Percentiles rank a stretch among this genome's conserved stretches.
These are phyloP conservation scores for Suillus hirtellus DNA, from an alignment of 768 basidiomycete species.

Conservation along the genomic window DNA sequence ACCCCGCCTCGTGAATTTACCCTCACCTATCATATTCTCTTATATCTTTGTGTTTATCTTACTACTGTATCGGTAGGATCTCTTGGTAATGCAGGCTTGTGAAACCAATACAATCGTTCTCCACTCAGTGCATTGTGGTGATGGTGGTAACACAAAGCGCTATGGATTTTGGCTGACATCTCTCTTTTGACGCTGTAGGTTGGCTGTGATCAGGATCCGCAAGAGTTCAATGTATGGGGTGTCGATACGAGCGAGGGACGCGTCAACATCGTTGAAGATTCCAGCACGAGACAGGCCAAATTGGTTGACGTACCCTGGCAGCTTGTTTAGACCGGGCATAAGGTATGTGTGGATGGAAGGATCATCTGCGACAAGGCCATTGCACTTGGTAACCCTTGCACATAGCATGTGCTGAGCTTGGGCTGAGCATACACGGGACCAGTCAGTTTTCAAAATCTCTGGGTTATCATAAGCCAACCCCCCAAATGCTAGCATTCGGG, in stretches of 20 bases:
- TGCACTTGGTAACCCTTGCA: slow-evolving; percentile 26
- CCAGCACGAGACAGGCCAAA: slow-evolving; percentile 35
- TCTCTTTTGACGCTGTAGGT: not conserved
- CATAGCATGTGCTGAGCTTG: too few species aligned
- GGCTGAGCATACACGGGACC: too few species aligned
- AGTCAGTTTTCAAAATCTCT: too few species aligned
- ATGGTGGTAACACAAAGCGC: not conserved
- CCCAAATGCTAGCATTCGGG: not conserved
- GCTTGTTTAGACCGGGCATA: slow-evolving; percentile 7
- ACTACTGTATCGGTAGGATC: slow-evolving; percentile 2
- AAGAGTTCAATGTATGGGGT: slow-evolving; percentile 42
- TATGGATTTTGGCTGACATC: not conserved
- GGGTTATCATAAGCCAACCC: too few species aligned
- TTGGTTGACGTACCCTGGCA: slow-evolving; percentile 32
- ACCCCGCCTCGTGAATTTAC: slow-evolving; percentile 51
- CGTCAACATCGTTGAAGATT: slow-evolving; percentile 39
- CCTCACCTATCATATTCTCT: not conserved
- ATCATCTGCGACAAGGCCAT: slow-evolving; percentile 17
- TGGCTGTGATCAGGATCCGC: slow-evolving; percentile 34
- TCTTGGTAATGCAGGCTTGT: slow-evolving; percentile 1
- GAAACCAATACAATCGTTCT: not conserved
- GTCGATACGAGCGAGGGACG: slow-evolving; percentile 36
- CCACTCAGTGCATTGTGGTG: not conserved
- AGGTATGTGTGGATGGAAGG: not conserved
- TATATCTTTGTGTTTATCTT: slow-evolving; percentile 3